Conservation (phyloP, 805 yeast genomes). For the Candida vartiovaarae region DNA sequence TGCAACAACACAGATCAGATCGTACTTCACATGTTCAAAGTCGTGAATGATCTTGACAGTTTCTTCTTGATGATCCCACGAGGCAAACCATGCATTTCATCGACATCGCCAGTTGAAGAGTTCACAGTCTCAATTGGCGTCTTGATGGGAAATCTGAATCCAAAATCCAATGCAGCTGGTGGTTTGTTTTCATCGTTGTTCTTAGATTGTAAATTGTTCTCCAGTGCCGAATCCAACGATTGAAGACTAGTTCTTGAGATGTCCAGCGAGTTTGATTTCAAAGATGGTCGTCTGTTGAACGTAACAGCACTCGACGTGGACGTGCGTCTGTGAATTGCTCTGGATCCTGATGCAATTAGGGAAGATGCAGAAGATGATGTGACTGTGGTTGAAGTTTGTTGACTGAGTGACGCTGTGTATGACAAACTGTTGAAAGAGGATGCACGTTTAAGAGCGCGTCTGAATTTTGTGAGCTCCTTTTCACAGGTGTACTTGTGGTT, state of each 20-base stretch:
- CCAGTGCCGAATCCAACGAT: background rate
- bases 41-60: slow-evolving; percentile 17
- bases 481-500: slow-evolving; percentile 46
- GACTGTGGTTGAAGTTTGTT: slow-evolving; percentile 1
- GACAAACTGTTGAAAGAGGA: slow-evolving; percentile 27
- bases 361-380: background rate
- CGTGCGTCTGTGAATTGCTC: slow-evolving; percentile 19
- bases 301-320: slow-evolving; percentile 17
- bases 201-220: background rate
- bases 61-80: slow-evolving; percentile 12
- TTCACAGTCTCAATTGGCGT: slow-evolving; percentile 2
- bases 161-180: slow-evolving; percentile 21
- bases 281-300: slow-evolving; percentile 15
- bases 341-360: slow-evolving; percentile 1
- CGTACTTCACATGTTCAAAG: slow-evolving; percentile 11
- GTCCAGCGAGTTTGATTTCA: slow-evolving; percentile 15
- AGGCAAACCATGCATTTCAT: slow-evolving; percentile 5
- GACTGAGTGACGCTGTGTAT: slow-evolving; percentile 14
- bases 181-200: slow-evolving; percentile 15
- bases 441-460: slow-evolving; percentile 35
- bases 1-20: too few species aligned
- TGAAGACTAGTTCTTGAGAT: slow-evolving; percentile 9
- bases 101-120: slow-evolving; percentile 3
- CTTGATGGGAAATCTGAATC: slow-evolving; percentile 20
- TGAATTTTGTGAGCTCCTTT: slow-evolving; percentile 45